Conservation (phyloP, 805 yeast genomes). For the Pichia deserticola region DNA sequence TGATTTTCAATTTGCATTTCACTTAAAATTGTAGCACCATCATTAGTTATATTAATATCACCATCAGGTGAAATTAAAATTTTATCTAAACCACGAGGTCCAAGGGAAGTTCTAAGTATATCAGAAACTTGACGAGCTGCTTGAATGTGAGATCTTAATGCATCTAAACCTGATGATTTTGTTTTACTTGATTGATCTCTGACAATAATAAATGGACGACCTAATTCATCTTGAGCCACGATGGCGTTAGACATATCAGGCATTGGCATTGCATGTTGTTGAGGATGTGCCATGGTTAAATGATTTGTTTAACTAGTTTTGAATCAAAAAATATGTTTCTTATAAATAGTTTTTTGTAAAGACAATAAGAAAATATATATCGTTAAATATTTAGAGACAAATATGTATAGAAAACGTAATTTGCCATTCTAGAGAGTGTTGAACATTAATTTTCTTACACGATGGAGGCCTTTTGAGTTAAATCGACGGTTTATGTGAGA, state of each 20-base stretch:
- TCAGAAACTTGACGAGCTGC: conserved; percentile 95
- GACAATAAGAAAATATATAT: too few species aligned
- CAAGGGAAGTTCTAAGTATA: conserved; percentile 84
- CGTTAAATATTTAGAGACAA: too few species aligned
- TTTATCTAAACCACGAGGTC: conserved; percentile 98
- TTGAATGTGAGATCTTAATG: conserved; percentile 78
- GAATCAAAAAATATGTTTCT: too few species aligned
- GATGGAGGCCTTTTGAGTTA: too few species aligned
- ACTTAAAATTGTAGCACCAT: conserved; percentile 93
- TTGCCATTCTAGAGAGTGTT: too few species aligned
- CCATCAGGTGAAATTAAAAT: conserved; percentile 94
- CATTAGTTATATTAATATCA: conserved; percentile 95
- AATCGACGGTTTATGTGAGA: too few species aligned
- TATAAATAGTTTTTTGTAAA: too few species aligned
- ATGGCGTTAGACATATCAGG: conserved; percentile 98
- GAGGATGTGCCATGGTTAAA: conserved; percentile 12
- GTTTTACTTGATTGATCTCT: conserved; percentile 55
- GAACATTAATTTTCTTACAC: too few species aligned
- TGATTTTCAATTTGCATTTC: conserved; percentile 96
- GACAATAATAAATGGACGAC: conserved; percentile 96
- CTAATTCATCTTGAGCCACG: conserved; percentile 98
- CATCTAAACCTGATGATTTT: conserved; percentile 71
- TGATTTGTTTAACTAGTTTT: neutral
- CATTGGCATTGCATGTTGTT: conserved; percentile 35
- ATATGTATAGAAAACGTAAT: too few species aligned